Evolutionary conservation across 2,329 filamentous ascomycete species (phyloP).

Genomic region (Colletotrichum gigasporum): DNA sequence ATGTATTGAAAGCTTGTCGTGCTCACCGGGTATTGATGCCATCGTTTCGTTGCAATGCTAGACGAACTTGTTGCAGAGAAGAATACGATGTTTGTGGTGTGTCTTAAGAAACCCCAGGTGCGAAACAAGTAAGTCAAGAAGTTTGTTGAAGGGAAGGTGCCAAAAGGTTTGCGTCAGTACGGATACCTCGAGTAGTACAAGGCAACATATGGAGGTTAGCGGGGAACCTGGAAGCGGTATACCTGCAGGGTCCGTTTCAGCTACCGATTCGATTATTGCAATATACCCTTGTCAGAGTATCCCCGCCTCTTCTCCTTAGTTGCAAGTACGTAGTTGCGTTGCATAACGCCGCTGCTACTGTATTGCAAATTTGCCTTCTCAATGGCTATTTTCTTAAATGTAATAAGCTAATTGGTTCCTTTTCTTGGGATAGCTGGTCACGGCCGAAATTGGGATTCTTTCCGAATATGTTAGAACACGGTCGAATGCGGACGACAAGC

Average conservation of each 20-base stretch:
- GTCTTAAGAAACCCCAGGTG: conserved; percentile 1
- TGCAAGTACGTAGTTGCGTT: too few relatives aligned
- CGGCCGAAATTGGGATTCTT: too few relatives aligned
- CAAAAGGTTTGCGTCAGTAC: conserved; percentile 30
- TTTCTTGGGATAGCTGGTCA: too few relatives aligned
- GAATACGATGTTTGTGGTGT: neutral
- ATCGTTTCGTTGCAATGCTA: conserved; percentile 45
- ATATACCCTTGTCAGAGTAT: conserved; percentile 19
- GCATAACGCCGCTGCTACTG: neutral
- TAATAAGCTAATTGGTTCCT: too few relatives aligned
- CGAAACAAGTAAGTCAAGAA: conserved; percentile 15
- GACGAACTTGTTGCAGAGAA: conserved; percentile 25
- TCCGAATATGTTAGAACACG: too few relatives aligned
- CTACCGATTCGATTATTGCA: conserved; percentile 25
- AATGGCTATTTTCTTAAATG: too few relatives aligned
- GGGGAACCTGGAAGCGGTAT: conserved; percentile 34
- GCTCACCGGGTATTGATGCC: conserved; percentile 65
- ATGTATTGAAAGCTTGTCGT: neutral
- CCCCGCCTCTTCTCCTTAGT: too few relatives aligned
- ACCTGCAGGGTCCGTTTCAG: conserved; percentile 32
- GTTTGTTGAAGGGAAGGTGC: conserved; percentile 33
- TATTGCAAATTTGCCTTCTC: too few relatives aligned
- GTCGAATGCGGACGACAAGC: too few relatives aligned
- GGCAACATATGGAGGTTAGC: conserved; percentile 4
- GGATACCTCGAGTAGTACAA: conserved; percentile 25